Evolutionary conservation across 331 rosid species (phyloP).

Genomic region (Stylosanthes scabra): DNA sequence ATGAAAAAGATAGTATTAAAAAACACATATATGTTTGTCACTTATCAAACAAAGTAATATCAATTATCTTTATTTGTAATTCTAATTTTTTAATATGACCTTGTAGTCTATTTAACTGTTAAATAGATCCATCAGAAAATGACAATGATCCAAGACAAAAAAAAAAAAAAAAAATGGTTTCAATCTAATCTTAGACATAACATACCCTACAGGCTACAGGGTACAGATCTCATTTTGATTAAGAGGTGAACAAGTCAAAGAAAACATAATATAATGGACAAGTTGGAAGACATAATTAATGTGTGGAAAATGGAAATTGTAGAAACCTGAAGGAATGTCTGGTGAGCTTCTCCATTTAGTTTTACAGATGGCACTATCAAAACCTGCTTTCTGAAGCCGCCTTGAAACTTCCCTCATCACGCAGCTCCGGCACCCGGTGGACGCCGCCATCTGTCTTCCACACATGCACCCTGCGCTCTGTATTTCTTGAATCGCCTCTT

Average conservation of each 20-base stretch:
- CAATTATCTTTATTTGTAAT: no score
- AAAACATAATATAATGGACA: no score
- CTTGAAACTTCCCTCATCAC: conserved; percentile 68
- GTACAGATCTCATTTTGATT: not conserved
- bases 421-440: conserved; percentile 58
- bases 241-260: not conserved
- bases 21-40: no score
- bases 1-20: no score
- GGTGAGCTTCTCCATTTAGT: conserved; percentile 81
- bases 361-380: conserved; percentile 74
- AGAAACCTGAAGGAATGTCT: conserved; percentile 71
- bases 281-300: not conserved
- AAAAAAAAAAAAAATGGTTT: not conserved
- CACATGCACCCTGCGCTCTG: conserved; percentile 44
- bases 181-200: conserved; percentile 34
- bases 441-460: conserved; percentile 37
- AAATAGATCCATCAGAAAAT: no score
- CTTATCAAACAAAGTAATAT: no score
- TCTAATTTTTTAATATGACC: no score
- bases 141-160: no score
- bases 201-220: conserved; percentile 1
- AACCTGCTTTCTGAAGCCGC: conserved; percentile 64
- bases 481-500: conserved; percentile 58
- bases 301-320: not conserved
- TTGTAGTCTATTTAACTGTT: no score